phyloP scores from a whole-genome alignment of 257 asterid genomes.

The Gardenia jasminoides region DNA sequence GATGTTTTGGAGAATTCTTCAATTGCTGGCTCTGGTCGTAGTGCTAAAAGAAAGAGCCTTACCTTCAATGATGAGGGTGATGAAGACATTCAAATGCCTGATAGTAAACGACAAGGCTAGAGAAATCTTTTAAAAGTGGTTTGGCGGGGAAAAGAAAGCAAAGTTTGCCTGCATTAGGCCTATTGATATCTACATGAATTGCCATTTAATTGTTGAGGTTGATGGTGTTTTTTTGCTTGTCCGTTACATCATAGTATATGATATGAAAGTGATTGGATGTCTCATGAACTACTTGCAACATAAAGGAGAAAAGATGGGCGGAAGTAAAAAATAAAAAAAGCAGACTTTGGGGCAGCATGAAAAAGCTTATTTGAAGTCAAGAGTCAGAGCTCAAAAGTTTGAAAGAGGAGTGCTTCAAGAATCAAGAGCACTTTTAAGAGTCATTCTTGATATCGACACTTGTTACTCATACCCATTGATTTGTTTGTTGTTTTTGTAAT shows the following conservation, averaged over 20 bases:
- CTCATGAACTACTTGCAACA: background rate
- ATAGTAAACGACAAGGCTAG: background rate
- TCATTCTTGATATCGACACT: slow-evolving; percentile 27
- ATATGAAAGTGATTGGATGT: background rate
- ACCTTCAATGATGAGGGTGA: slow-evolving; percentile 33
- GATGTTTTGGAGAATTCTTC: slow-evolving; percentile 31
- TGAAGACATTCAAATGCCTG: background rate
- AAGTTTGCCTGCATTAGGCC: background rate
- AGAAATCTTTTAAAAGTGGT: background rate
- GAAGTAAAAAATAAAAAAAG: background rate
- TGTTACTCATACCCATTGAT: slow-evolving; percentile 20
- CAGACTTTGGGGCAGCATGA: background rate
- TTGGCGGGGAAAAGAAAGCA: background rate
- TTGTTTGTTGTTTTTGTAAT: slow-evolving; percentile 12
- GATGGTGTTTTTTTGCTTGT: background rate
- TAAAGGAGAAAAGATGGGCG: background rate
- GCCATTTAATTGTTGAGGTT: background rate
- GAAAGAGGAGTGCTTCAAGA: background rate
- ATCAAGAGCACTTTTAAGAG: background rate
- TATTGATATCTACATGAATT: background rate
- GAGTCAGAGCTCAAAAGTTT: slow-evolving; percentile 4
- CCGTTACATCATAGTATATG: background rate
- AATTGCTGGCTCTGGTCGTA: slow-evolving; percentile 15
- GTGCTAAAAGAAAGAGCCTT: slow-evolving; percentile 54
- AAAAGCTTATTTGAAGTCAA: slow-evolving; percentile 1